Conservation (phyloP, 2,329 filamentous ascomycete genomes). For the Mycogone perniciosa region DNA sequence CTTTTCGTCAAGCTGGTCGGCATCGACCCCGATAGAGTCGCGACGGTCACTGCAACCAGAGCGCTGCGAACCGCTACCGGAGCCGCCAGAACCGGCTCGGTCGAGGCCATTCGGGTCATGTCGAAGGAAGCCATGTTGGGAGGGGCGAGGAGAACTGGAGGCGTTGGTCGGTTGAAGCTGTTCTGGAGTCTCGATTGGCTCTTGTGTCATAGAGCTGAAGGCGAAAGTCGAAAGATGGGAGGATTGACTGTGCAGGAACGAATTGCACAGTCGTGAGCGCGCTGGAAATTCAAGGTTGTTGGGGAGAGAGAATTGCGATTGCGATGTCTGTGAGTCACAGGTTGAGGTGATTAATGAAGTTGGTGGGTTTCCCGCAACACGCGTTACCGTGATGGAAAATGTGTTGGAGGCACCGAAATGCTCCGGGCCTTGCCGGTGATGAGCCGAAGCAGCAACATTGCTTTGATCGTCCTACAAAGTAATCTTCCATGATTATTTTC, state of each 20-base stretch:
- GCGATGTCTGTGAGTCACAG: neutral
- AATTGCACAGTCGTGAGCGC: slow-evolving; percentile 44
- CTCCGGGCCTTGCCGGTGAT: slow-evolving; percentile 22
- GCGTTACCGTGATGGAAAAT: slow-evolving; percentile 14
- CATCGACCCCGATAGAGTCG: slow-evolving; percentile 30
- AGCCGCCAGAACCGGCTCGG: slow-evolving; percentile 26
- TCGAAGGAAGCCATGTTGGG: slow-evolving; percentile 53
- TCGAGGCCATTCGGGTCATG: slow-evolving; percentile 35
- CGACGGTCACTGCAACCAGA: slow-evolving; percentile 25
- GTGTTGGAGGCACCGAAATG: slow-evolving; percentile 7
- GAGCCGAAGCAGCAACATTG: slow-evolving; percentile 18
- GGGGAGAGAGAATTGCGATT: too few relatives aligned
- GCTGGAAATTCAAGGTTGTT: neutral
- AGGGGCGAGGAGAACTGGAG: slow-evolving; percentile 25
- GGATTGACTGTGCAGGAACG: slow-evolving; percentile 44
- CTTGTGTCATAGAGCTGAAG: slow-evolving; percentile 60
- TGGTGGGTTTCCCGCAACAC: slow-evolving; percentile 17
- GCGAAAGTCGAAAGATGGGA: slow-evolving; percentile 24
- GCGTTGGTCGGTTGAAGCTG: slow-evolving; percentile 32
- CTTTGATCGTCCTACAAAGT: neutral
- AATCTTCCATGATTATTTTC: too few relatives aligned
- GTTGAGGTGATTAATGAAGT: neutral
- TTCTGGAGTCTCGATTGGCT: slow-evolving; percentile 43
- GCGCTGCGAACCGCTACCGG: slow-evolving; percentile 31
- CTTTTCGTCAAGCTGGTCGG: slow-evolving; percentile 41